These are phyloP conservation scores for Westerdykella aurantiaca DNA, from an alignment of 2,329 filamentous ascomycete genomes.

Conservation along the genomic window DNA sequence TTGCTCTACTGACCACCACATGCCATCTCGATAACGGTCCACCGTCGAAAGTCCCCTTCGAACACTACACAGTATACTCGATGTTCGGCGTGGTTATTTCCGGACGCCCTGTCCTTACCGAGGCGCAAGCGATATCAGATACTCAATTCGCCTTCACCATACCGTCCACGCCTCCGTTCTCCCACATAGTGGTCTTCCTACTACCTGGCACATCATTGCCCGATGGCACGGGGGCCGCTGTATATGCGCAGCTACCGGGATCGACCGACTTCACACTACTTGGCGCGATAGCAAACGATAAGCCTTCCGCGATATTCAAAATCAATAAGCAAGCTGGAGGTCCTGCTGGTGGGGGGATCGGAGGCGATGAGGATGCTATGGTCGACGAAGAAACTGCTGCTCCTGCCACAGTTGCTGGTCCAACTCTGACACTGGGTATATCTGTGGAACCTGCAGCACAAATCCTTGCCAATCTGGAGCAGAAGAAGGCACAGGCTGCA, in stretches of 20 bases:
- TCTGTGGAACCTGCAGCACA: conserved; percentile 69
- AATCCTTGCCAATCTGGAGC: conserved; percentile 65
- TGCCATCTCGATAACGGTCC: neutral
- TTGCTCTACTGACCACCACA: neutral
- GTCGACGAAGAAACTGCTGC: conserved; percentile 34
- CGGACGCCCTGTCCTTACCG: conserved; percentile 54
- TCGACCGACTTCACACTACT: conserved; percentile 69
- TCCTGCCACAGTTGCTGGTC: conserved; percentile 10
- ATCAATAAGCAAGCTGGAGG: conserved; percentile 45
- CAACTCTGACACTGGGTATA: conserved; percentile 65
- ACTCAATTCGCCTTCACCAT: conserved; percentile 65
- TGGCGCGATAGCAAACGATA: conserved; percentile 81
- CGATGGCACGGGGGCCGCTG: conserved; percentile 71
- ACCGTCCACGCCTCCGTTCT: conserved; percentile 54
- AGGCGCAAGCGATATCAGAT: conserved; percentile 50
- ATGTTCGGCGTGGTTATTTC: conserved; percentile 61
- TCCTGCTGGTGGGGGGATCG: conserved; percentile 34
- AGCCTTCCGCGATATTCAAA: conserved; percentile 89
- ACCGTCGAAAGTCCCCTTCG: neutral
- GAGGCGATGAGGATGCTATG: conserved; percentile 46
- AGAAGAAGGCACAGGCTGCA: conserved; percentile 45
- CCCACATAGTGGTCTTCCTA: conserved; percentile 82
- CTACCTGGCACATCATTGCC: conserved; percentile 73
- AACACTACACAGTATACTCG: conserved; percentile 1
- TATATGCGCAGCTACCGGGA: conserved; percentile 73